Base-by-base conservation (phyloP, 2,329 filamentous ascomycete genomes). In the Exophiala sideris region DNA sequence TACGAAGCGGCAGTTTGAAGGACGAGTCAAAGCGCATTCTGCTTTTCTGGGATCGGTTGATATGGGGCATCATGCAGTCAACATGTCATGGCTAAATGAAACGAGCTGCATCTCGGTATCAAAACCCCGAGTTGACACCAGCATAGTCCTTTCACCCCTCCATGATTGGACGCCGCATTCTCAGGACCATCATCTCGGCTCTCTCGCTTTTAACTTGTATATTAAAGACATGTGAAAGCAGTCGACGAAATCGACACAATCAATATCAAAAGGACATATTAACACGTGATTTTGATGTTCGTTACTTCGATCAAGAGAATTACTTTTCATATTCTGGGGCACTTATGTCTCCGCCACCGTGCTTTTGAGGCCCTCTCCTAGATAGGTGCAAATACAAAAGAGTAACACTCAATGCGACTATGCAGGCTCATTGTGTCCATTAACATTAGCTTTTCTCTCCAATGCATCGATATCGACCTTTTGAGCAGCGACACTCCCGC, bases 381-480 rank as follows among this genome's bases (percentile, higher is more conserved):
- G 5, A 10, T 44, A 21, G 39, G 6, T 8, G 41, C n/a, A 24
- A 14, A 24, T 12, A n/a, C 8, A 44, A 12, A 14, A n/a, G 16
- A 18, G 16, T 3, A 18, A 18, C 16, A 18, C 21, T 12, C 41
- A 29, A n/a, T 6, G 21, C 14, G 9, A 12, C 29, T 44, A 44
- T 20, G 41, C 20, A 20, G 21, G 41, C 7, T 44, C 41, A 10
- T 20, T 24, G 41, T 44, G 41, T 6, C 59, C 59, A 33, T 62
- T 62, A 47, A 59, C 45, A 36, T 70, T 67, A 3, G 72, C 71
- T 56, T 70, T 64, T 58, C 65, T 61, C 39, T 70, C 71, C 61
- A 74, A 61, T 52, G 64, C 63, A 8, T 72, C 69, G 48, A 74
- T 59, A 60, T 75, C 65, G 33, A 70, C 62, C 45, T 65, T 65